Base-by-base conservation (phyloP, 148 eudicot species). In the Spergularia marina region DNA sequence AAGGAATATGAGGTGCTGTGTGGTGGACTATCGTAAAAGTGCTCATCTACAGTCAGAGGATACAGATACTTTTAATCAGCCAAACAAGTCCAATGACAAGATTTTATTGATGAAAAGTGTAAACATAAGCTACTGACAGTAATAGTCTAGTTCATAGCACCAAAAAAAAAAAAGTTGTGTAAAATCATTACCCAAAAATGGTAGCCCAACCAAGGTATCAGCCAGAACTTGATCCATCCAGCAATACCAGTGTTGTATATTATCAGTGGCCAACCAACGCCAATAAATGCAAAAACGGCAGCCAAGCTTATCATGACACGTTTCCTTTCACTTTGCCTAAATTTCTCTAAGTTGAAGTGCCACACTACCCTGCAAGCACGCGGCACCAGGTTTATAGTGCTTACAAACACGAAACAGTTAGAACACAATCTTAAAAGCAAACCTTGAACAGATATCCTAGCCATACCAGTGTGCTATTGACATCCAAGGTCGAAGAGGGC, bases 221-320 rank as follows among this genome's bases (percentile, higher is more conserved):
- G 81, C 98, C 98, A 94, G 86, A 89, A 94, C 81, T 94, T 94
- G 80, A 94, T 82, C 97, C 97, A 94, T 71, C 98, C 98, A 51
- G 84, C 73, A 34, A 94, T 77, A 59, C 98, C 98, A 0, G 88
- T 73, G 76, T 87, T 89, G 65, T 70, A 87, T 54, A 94, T 77
- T 44, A 94, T 94, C 82, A 94, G 80, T 1, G 98, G 98, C 97
- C 98, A 94, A 69, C 86, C 98, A 63, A 91, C 78, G 63, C 85
- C 93, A 78, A 94, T 89, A 73, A 91, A 94, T 34, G 91, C 93
- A 78, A 82, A 86, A 64, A 94, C 96, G 71, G 91, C 90, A 77
- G 89, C 89, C 87, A 94, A 82, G 86, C 98, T 94, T 84, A 94
- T 89, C 77, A 86, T 84, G 72, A 91, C 97, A 73, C 97, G 83